Evolutionary conservation across 2,329 filamentous ascomycete species (phyloP).

Genomic region (Teratosphaeriaceae sp.): DNA sequence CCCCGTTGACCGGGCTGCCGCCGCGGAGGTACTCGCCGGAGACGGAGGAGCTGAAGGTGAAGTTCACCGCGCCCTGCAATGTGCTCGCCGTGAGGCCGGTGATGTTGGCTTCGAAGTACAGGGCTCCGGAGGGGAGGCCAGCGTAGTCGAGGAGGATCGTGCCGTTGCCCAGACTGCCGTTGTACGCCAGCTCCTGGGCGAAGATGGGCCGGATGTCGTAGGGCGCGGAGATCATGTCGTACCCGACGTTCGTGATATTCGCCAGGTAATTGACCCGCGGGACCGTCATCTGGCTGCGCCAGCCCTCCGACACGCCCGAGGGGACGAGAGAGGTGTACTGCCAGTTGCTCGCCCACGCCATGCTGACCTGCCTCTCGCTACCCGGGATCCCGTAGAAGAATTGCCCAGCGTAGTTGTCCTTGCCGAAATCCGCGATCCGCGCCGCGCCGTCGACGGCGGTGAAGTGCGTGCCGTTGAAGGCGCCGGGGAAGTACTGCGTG

Average conservation of each 20-base stretch:
- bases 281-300: conserved; percentile 47
- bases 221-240: conserved; percentile 45
- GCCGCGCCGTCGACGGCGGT: conserved; percentile 34
- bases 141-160: conserved; percentile 47
- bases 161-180: conserved; percentile 42
- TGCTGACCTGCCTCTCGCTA: conserved; percentile 37
- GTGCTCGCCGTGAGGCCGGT: conserved; percentile 32
- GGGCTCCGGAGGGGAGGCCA: conserved; percentile 41
- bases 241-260: conserved; percentile 45
- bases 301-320: conserved; percentile 47
- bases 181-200: conserved; percentile 39
- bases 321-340: conserved; percentile 50
- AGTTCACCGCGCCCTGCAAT: conserved; percentile 39
- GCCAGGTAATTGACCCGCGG: conserved; percentile 48
- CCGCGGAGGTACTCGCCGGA: conserved; percentile 45
- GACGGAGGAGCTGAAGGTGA: conserved; percentile 46
- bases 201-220: conserved; percentile 45
- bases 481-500: conserved; percentile 51
- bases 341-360: conserved; percentile 56
- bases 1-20: conserved; percentile 45
- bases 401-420: conserved; percentile 52
- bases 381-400: conserved; percentile 46
- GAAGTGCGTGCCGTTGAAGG: conserved; percentile 61
- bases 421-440: conserved; percentile 27
- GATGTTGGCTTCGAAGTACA: conserved; percentile 51